Percentiles rank a stretch among this genome's conserved stretches.
phyloP scores from a whole-genome alignment of 331 rosid species.

The Dryas integrifolia region DNA sequence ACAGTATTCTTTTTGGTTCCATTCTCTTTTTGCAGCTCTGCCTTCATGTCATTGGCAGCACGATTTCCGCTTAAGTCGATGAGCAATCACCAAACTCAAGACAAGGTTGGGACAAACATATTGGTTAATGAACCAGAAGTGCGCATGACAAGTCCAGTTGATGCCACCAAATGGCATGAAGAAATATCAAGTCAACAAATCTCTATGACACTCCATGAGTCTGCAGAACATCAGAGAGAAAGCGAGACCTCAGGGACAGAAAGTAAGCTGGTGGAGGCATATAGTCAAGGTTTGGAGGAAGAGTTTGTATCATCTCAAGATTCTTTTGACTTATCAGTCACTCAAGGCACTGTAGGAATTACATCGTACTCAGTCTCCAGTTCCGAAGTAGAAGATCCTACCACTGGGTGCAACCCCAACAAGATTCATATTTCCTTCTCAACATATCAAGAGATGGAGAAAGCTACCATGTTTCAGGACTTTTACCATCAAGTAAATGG shows the following conservation, averaged over 20 bases:
- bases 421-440: slow-evolving; percentile 34
- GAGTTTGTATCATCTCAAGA: slow-evolving; percentile 72
- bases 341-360: slow-evolving; percentile 47
- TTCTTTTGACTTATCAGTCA: slow-evolving; percentile 68
- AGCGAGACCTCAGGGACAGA: slow-evolving; percentile 19
- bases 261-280: slow-evolving; percentile 29
- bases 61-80: slow-evolving; percentile 54
- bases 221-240: slow-evolving; percentile 38
- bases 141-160: slow-evolving; percentile 35
- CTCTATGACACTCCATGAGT: slow-evolving; percentile 36
- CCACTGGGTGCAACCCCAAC: slow-evolving; percentile 33
- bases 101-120: slow-evolving; percentile 32
- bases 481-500: slow-evolving; percentile 50
- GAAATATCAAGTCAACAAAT: slow-evolving; percentile 36
- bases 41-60: slow-evolving; percentile 90
- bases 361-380: slow-evolving; percentile 55
- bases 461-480: slow-evolving; percentile 42
- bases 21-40: slow-evolving; percentile 69
- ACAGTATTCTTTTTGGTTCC: slow-evolving; percentile 17
- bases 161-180: slow-evolving; percentile 43
- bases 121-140: slow-evolving; percentile 48
- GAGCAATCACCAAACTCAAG: slow-evolving; percentile 36
- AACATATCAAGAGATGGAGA: slow-evolving; percentile 38
- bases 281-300: slow-evolving; percentile 50
- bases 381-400: slow-evolving; percentile 62